These are phyloP conservation scores for Saussurea involucrata DNA, from an alignment of 129 eudicot species.

Conservation along the genomic window DNA sequence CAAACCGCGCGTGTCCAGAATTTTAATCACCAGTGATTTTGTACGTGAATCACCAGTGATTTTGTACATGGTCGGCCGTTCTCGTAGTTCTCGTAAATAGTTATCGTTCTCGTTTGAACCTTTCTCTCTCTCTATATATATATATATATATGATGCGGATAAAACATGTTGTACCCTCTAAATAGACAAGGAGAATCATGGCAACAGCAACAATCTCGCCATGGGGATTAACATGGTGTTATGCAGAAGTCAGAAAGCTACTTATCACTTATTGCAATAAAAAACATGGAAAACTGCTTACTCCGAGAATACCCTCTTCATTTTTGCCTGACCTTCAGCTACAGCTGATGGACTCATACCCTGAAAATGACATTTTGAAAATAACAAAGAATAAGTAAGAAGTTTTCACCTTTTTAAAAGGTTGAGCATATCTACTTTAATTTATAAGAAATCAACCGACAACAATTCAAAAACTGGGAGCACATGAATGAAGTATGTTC, in stretches of 20 bases:
- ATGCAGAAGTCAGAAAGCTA: neutral
- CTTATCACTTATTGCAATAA: neutral
- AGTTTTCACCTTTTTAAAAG: neutral
- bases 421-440: neutral
- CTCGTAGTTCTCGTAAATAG: no score
- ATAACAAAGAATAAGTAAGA: slow-evolving; percentile 1
- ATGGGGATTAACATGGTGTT: neutral
- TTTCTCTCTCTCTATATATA: no score
- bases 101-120: no score
- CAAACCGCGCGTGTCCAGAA: no score
- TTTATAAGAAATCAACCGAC: neutral
- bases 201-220: neutral
- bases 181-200: neutral
- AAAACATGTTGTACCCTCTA: neutral
- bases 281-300: slow-evolving; percentile 39
- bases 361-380: slow-evolving; percentile 36
- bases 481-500: neutral
- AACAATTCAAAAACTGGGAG: neutral
- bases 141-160: no score
- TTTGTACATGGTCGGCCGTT: no score
- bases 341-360: slow-evolving; percentile 85
- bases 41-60: no score
- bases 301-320: slow-evolving; percentile 63
- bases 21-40: no score
- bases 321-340: slow-evolving; percentile 67